phyloP scores from a whole-genome alignment of 306 rosid genomes.

The Quercus parvula region DNA sequence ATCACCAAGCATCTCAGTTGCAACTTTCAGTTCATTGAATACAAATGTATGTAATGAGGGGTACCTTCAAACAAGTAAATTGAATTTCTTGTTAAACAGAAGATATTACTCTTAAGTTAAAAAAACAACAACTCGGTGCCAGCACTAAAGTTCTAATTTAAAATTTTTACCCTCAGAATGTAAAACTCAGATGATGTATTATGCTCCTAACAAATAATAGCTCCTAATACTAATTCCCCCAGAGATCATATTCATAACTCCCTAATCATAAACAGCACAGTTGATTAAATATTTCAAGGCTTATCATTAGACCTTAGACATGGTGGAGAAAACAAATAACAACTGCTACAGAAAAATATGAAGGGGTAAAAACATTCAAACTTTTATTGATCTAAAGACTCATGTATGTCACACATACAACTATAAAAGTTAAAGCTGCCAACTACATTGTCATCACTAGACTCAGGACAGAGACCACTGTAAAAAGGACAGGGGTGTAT shows the following conservation, averaged over 20 bases:
- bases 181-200: conserved; percentile 9
- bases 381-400: not conserved
- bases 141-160: not conserved
- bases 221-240: too few species aligned
- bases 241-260: too few species aligned
- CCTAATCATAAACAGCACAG: too few species aligned
- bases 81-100: not conserved
- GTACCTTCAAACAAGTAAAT: conserved; percentile 52
- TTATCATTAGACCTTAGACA: not conserved
- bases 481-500: not conserved
- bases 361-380: not conserved
- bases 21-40: conserved; percentile 74
- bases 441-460: not conserved
- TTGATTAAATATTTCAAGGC: not conserved
- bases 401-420: not conserved
- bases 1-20: conserved; percentile 62
- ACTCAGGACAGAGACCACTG: not conserved
- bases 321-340: not conserved
- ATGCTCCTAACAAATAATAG: not conserved
- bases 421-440: not conserved
- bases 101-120: not conserved
- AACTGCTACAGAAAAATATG: not conserved
- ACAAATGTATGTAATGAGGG: conserved; percentile 84
- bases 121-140: not conserved
- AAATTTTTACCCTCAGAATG: not conserved